Conservation (phyloP, 2,329 filamentous ascomycete genomes). For the Xylaria sp. region DNA sequence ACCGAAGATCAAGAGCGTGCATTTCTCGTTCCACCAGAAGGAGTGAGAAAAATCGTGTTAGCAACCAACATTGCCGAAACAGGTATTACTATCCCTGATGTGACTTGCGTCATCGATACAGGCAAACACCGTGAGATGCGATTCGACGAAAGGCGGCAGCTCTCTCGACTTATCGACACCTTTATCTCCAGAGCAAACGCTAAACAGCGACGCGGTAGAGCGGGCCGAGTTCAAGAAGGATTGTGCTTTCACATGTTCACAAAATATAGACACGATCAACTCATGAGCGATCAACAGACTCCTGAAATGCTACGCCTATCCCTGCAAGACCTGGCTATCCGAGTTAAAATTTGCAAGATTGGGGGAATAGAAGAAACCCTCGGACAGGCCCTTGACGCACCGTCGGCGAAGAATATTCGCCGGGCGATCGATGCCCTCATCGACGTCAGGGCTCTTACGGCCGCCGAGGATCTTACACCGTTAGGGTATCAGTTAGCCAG, state of each 20-base stretch:
- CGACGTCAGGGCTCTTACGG: conserved; percentile 89
- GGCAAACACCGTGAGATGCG: conserved; percentile 98
- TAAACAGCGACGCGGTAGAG: conserved; percentile 92
- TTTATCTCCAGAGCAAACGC: conserved; percentile 97
- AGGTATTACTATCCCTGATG: conserved; percentile 97
- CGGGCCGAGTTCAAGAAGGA: conserved; percentile 93
- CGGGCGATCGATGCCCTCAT: conserved; percentile 92
- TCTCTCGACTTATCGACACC: conserved; percentile 90
- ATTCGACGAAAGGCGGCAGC: conserved; percentile 91
- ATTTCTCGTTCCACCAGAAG: conserved; percentile 84
- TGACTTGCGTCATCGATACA: conserved; percentile 95
- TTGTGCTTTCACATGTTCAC: conserved; percentile 97
- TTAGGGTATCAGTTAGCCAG: conserved; percentile 88
- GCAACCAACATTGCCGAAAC: conserved; percentile 99
- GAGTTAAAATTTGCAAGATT: conserved; percentile 97
- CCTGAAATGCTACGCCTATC: conserved; percentile 96
- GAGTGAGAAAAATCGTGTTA: conserved; percentile 90
- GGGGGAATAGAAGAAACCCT: conserved; percentile 93
- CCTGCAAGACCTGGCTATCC: conserved; percentile 91
- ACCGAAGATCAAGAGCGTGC: conserved; percentile 96
- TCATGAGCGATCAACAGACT: conserved; percentile 92
- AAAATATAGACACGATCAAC: conserved; percentile 83
- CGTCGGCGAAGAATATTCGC: conserved; percentile 90
- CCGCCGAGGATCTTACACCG: conserved; percentile 83
- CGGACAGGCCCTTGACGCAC: conserved; percentile 87